phyloP scores from a whole-genome alignment of 1,139 yeast species.

The Yamadazyma buinensis region DNA sequence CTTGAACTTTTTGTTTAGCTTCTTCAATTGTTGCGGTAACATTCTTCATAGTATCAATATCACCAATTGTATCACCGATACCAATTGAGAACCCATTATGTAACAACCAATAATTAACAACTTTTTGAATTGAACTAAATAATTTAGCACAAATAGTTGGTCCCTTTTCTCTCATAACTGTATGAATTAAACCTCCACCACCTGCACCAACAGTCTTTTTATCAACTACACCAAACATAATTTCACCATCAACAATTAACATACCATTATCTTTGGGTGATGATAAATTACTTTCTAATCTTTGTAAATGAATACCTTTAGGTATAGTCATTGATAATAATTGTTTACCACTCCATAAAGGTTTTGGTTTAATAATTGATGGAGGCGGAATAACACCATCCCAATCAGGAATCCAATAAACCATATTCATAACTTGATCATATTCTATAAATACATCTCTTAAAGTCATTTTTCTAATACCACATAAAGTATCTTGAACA shows the following conservation, averaged over 20 bases:
- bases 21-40: constrained; percentile 90
- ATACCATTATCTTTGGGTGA: constrained; percentile 90
- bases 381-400: constrained; percentile 99
- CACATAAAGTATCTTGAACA: constrained; percentile 97
- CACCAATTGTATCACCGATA: constrained; percentile 99
- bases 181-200: constrained; percentile 96
- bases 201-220: constrained; percentile 98
- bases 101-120: constrained; percentile 92
- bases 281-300: constrained; percentile 82
- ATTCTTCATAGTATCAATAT: constrained; percentile 89
- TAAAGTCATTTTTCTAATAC: constrained; percentile 90
- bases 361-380: constrained; percentile 89
- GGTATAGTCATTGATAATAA: constrained; percentile 91
- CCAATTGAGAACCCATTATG: constrained; percentile 98
- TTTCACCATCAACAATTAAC: constrained; percentile 89
- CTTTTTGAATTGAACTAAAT: constrained; percentile 91
- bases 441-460: constrained; percentile 86
- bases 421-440: constrained; percentile 93
- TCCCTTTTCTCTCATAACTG: constrained; percentile 97
- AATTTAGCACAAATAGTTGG: constrained; percentile 85
- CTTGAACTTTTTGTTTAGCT: constrained; percentile 91
- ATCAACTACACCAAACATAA: constrained; percentile 95
- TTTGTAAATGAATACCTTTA: constrained; percentile 87
- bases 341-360: constrained; percentile 97
- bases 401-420: constrained; percentile 98